Base-by-base conservation (phyloP, 1,284 basidiomycete genomes). In the Gomphus bonarii region DNA sequence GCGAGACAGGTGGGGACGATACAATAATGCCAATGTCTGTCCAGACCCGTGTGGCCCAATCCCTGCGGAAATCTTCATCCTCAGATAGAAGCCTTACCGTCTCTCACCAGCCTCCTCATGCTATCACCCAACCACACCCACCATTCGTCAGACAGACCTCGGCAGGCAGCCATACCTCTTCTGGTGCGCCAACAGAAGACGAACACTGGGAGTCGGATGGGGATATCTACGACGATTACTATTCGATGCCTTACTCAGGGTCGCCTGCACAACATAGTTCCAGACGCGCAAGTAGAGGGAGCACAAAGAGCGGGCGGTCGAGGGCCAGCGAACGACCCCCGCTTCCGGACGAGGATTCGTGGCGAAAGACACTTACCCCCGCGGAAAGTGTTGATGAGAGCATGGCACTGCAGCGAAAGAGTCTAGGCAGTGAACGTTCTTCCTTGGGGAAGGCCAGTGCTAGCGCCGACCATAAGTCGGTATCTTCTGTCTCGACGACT, bases 141-240 rank as follows among this genome's bases (percentile, higher is more conserved):
- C 46, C 28, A 30, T 48, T 28, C 46, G 30, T 28, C 10, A 1
- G 3, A n/a, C 46, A 14, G 7, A 16, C 46, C 28, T 22, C 46
- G 5, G 16, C 18, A 14, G 28, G 46, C 20, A 28, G 46, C 46
- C 28, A 9, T 31, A 55, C 44, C 25, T 30, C 57, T 28, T 55
- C 57, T n/a, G n/a, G 33, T 30, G 40, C 30, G 33, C 68, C 11
- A 67, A 66, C 70, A 49, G 72, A 70, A n/a, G 71, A 70, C 16
- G 76, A 71, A 30, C 76, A 79, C 59, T 84, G 82, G 77, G 81
- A 84, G 57, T 80, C 78, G 35, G 78, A 77, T 12, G 72, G 72
- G 4, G 82, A 85, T 61, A 85, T 88, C 53, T 88, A 87, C 62
- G 85, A 88, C 64, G 77, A 84, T 60, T 88, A 88, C 64, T 77